Percentiles rank a stretch among this genome's conserved stretches.
These are phyloP conservation scores for Colletotrichum trifolii DNA, from an alignment of 2,329 filamentous ascomycete genomes.

Conservation along the genomic window DNA sequence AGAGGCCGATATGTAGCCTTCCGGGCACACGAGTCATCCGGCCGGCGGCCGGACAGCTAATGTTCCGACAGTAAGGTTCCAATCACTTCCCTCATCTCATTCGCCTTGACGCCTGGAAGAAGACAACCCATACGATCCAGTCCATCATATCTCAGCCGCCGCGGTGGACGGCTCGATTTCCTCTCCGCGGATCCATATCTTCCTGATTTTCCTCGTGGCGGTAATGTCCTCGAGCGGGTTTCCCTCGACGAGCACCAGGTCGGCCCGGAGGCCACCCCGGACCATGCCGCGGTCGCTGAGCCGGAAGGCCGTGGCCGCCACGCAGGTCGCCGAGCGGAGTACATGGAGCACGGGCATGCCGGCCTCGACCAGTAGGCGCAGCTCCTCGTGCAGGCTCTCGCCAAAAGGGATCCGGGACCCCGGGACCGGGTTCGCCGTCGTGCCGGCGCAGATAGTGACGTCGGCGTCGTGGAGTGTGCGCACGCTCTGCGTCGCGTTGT, in stretches of 20 bases:
- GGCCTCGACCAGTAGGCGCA: conserved; percentile 39
- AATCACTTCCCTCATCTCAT: too few species aligned
- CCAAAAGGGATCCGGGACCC: conserved; percentile 34
- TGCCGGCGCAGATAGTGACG: conserved; percentile 45
- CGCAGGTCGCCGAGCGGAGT: conserved; percentile 38
- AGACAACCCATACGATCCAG: too few species aligned
- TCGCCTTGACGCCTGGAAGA: too few species aligned
- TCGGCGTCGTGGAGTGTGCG: conserved; percentile 41
- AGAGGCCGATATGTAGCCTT: too few species aligned
- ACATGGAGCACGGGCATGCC: conserved; percentile 38
- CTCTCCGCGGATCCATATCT: conserved; percentile 43
- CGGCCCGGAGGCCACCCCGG: conserved; percentile 41
- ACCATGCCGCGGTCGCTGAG: conserved; percentile 43
- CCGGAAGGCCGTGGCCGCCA: conserved; percentile 39
- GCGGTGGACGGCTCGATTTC: conserved; percentile 36
- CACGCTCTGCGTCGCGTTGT: conserved; percentile 41
- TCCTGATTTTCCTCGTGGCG: conserved; percentile 40
- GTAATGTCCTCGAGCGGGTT: conserved; percentile 44
- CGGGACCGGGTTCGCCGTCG: conserved; percentile 42
- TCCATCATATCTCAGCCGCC: too few species aligned
- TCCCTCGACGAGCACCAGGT: conserved; percentile 45
- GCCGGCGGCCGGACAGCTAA: too few species aligned
- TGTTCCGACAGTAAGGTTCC: too few species aligned
- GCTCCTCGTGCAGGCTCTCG: conserved; percentile 39
- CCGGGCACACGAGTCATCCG: too few species aligned